Conservation (phyloP, 225 moss, liverwort and hornwort genomes). For the Bryoerythrophyllum caledonicum region DNA sequence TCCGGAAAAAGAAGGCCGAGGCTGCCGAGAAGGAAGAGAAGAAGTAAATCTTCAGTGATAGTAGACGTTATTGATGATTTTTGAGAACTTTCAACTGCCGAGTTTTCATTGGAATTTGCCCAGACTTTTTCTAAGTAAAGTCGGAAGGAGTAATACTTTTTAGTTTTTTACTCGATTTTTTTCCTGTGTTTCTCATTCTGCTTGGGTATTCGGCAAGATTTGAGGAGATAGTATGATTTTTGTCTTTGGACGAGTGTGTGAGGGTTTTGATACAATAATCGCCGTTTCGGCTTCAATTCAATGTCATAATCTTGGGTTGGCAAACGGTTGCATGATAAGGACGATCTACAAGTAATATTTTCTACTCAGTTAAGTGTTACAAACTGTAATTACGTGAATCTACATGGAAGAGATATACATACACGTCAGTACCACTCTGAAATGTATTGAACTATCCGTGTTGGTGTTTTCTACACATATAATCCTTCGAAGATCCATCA, state of each 20-base stretch:
- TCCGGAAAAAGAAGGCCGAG: conserved; percentile 69
- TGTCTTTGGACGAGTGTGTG: no score
- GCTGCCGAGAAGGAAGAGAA: conserved; percentile 82
- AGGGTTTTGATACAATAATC: background rate
- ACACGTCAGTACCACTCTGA: conserved; percentile 21
- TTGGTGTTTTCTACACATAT: conserved; percentile 17
- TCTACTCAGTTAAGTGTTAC: no score
- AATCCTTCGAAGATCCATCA: background rate
- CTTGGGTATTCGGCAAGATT: background rate
- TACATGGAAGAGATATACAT: conserved; percentile 5
- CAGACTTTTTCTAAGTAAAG: conserved; percentile 23
- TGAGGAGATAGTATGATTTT: no score
- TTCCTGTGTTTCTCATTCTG: background rate
- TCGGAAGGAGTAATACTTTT: conserved; percentile 14
- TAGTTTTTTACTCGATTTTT: background rate
- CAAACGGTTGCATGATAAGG: no score
- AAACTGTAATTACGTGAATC: conserved; percentile 22
- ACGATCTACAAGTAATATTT: no score
- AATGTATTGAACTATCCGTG: conserved; percentile 29
- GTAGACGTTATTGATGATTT: conserved; percentile 27
- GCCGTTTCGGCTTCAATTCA: conserved; percentile 31
- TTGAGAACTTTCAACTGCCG: conserved; percentile 6
- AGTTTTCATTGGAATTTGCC: conserved; percentile 15
- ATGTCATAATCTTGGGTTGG: conserved; percentile 16
- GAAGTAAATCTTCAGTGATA: conserved; percentile 46